Base-by-base conservation (phyloP, 257 asterid species). In the Lavandula angustifolia region DNA sequence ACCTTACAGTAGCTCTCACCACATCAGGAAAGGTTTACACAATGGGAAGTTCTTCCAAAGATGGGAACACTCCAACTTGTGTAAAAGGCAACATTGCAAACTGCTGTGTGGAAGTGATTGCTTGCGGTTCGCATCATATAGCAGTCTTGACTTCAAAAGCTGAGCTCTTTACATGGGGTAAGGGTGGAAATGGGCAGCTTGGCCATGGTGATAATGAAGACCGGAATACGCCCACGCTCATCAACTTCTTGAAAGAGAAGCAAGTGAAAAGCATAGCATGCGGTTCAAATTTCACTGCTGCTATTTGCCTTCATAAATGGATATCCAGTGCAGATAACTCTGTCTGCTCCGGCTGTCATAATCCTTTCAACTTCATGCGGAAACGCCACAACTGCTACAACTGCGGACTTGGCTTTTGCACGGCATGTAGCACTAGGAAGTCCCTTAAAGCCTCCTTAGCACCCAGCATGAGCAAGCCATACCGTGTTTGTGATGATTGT, bases 401-500 rank as follows among this genome's bases (percentile, higher is more conserved):
- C 84, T 91, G 98, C 27, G 98, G 98, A 3, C 94, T 88, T 11
- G 92, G 84, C 51, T 86, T 88, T 50, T 91, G 98, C 88, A 79
- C 80, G 9, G 71, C 84, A 7, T 91, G 98, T 65, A 88, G 88
- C 83, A 62, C 73, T 56, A 79, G 70, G 70, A 88, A 81, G 65
- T 86, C 96, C 22, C 60, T 83, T 46, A 79, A 79, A 65, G 98
- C 98, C 49, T 79, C 98, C 52, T 79, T 91, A 69, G 96, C 98
- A 50, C 98, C 96, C 3, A 81, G 76, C 63, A 40, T 60, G 62
- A 88, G 62, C 85, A 91, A 83, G 77, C 90, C 92, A 5, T 91
- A 81, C 64, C 98, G 98, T 52, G 96, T 91, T n/a, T 91, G 98
- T 62, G 96, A 91, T 65, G 96, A 91, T 71, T 91, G 98, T 69